phyloP scores from a whole-genome alignment of 31 red algal genomes.

The Endocladia muricata region DNA sequence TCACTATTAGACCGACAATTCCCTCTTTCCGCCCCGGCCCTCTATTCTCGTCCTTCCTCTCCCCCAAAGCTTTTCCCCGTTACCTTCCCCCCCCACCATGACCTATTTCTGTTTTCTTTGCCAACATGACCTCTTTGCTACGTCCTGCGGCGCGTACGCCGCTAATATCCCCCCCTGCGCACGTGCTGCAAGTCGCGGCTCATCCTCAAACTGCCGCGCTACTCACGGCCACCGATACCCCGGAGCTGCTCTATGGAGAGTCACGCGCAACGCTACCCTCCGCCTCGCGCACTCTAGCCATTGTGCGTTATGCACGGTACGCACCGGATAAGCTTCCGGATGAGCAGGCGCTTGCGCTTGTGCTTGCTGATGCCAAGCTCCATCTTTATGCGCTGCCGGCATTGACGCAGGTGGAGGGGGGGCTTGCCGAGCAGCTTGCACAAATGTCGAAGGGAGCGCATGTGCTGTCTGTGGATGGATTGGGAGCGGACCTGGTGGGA shows the following conservation, averaged over 20 bases:
- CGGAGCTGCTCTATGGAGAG: conserved; percentile 25
- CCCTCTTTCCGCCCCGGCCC: too few species aligned
- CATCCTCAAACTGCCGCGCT: conserved; percentile 8
- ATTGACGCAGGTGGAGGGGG: conserved; percentile 21
- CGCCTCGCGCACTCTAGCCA: conserved; percentile 13
- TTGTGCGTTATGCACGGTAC: conserved; percentile 27
- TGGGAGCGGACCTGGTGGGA: conserved; percentile 53
- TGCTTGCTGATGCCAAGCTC: conserved; percentile 27
- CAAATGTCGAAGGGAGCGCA: conserved; percentile 24
- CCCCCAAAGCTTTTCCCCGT: too few species aligned
- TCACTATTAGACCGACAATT: too few species aligned
- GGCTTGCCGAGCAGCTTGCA: conserved; percentile 33
- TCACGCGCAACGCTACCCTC: conserved; percentile 1
- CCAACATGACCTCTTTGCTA: conserved; percentile 13
- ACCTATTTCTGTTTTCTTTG: neutral
- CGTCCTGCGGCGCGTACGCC: conserved; percentile 2
- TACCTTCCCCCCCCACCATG: neutral
- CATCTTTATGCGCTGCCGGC: conserved; percentile 35
- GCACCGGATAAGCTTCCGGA: conserved; percentile 35
- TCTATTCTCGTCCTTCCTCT: too few species aligned
- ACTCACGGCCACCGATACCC: conserved; percentile 44
- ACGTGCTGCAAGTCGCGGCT: conserved; percentile 23
- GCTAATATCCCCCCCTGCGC: conserved; percentile 7
- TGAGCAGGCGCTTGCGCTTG: conserved; percentile 36
- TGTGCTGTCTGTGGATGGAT: conserved; percentile 56